phyloP scores from a whole-genome alignment of 164 flowering plant genomes.

The Amborella trichopoda region DNA sequence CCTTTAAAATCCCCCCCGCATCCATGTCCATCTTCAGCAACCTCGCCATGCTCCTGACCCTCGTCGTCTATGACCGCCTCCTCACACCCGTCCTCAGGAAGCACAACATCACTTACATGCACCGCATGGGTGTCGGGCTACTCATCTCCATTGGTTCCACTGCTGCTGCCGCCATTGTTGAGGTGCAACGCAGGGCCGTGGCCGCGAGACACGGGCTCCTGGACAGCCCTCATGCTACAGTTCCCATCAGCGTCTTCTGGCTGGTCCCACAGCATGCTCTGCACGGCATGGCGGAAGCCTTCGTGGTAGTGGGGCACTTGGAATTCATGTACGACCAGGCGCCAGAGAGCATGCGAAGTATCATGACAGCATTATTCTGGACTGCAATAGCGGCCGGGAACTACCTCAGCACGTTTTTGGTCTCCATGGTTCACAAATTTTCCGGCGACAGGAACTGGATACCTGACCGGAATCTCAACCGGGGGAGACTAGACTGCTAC shows the following conservation, averaged over 20 bases:
- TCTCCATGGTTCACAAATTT: constrained; percentile 37
- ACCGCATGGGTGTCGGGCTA: constrained; percentile 26
- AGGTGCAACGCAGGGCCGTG: constrained; percentile 32
- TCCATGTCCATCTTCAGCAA: constrained; percentile 12
- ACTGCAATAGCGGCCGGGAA: constrained; percentile 34
- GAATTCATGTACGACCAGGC: constrained; percentile 46
- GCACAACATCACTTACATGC: constrained; percentile 7
- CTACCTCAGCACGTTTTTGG: constrained; percentile 40
- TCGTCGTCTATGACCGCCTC: constrained; percentile 8
- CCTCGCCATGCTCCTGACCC: constrained; percentile 5
- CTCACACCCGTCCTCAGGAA: constrained; percentile 7
- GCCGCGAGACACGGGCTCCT: constrained; percentile 29
- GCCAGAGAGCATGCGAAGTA: constrained; percentile 51
- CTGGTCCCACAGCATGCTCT: constrained; percentile 33
- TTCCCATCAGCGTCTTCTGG: constrained; percentile 49
- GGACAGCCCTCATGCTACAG: constrained; percentile 21
- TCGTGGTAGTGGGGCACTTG: constrained; percentile 31
- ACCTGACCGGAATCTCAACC: constrained; percentile 47
- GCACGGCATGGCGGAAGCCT: constrained; percentile 36
- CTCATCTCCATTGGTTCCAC: constrained; percentile 28
- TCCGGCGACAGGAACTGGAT: constrained; percentile 43
- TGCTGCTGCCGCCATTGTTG: constrained; percentile 23
- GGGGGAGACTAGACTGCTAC: constrained; percentile 48
- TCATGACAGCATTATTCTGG: constrained; percentile 41
- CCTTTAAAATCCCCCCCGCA: constrained; percentile 13